Conservation (phyloP, 345 rosid species). For the Gynandropsis gynandra region DNA sequence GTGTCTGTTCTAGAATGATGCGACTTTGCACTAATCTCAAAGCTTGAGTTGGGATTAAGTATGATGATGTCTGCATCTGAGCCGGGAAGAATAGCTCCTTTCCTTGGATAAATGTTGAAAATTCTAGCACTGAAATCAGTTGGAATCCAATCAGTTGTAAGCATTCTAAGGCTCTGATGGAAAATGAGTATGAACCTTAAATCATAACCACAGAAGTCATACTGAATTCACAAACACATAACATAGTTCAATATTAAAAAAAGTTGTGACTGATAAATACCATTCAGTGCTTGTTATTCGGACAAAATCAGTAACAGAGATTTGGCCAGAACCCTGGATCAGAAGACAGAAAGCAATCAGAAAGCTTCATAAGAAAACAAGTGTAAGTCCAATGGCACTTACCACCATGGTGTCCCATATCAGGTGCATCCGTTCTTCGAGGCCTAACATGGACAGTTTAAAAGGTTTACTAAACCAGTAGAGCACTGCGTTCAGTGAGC, state of each 20-base stretch:
- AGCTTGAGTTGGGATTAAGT: conserved; percentile 77
- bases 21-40: conserved; percentile 55
- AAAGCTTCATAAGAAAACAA: not conserved
- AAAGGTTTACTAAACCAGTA: conserved; percentile 1
- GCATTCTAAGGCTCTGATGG: too few species aligned
- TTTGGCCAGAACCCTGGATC: conserved; percentile 67
- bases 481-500: conserved; percentile 4
- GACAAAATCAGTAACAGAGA: conserved; percentile 64
- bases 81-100: conserved; percentile 88
- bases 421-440: conserved; percentile 98
- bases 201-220: not conserved
- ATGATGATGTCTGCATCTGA: conserved; percentile 97
- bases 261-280: conserved; percentile 30
- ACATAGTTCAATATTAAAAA: not conserved
- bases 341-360: not conserved
- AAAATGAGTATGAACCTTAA: too few species aligned
- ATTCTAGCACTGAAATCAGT: conserved; percentile 61
- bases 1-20: conserved; percentile 90
- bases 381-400: conserved; percentile 26
- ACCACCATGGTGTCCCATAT: conserved; percentile 98
- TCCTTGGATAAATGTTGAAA: conserved; percentile 87
- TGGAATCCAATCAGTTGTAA: not conserved
- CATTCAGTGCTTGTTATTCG: conserved; percentile 73
- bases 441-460: conserved; percentile 38
- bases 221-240: not conserved